Evolutionary conservation across 1,284 basidiomycete species (phyloP), one percentile per base, ranked within the genome.

Genomic region (Sphaerobolus stellatus): DNA sequence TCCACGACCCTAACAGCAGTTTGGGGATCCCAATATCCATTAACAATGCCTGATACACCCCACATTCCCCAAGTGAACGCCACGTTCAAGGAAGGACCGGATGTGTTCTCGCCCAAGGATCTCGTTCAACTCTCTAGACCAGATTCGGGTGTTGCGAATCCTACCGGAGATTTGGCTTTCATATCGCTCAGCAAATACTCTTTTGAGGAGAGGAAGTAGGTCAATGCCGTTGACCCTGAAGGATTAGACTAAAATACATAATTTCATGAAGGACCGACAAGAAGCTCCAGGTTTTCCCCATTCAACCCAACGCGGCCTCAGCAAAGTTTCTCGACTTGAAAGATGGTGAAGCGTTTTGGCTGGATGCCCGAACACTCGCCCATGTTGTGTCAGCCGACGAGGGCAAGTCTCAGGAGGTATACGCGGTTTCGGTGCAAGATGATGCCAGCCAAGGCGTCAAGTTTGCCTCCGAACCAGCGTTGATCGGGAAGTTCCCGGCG

Each of bases 331-430:
- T 80, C 16, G 74, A 88, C 41, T 69, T 79, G 18, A 78, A 81
- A 44, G 84, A 81, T 9, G 88, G 88, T 18, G 84, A 89, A 46
- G 76, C 78, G 2, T 91, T 92, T 71, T 92, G 90, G 90, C 75
- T 92, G 20, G 79, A 83, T 50, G 70, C 77, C 2, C 76, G 80
- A 41, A 88, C 84, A n/a, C 64, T 92, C 56, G 88, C 76, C 0
- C 84, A 87, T 56, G 81, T 84, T 50, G 79, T 86, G 20, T 70
- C 73, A n/a, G 73, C 78, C 52, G 74, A 71, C 49, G 75, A 76
- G 51, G 68, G 67, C 30, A 71, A 75, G 54, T 71, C 73, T 29
- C 77, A 84, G 40, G 74, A 81, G 40, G 68, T 90, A 41, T 86
- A 84, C 64, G 76, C 81, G 5, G 68, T 86, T 53, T 74, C 81